Base-by-base conservation (phyloP, 352 stramenopile genomes). In the Elongisporangium anandrum region DNA sequence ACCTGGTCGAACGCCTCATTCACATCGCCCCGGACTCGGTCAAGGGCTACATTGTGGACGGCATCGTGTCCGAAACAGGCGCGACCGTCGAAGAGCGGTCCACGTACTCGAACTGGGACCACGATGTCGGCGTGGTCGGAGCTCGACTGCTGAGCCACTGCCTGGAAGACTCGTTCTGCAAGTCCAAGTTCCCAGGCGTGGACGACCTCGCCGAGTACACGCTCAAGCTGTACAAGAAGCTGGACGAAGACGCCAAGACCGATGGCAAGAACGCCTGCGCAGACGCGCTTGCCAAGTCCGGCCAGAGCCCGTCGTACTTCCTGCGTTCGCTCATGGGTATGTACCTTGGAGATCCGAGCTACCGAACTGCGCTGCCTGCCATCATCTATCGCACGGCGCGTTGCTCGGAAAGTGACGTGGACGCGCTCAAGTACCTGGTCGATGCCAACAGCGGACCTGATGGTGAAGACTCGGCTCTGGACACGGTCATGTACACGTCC, bases 31-130 rank as follows among this genome's bases (percentile, higher is more conserved):
- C 78, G 4, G n/a, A 62, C 4, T 68, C 64, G 29, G 64, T 88
- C 24, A 75, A 69, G 21, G 79, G 73, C 1, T 89, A 85, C 48
- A 64, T 73, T 1, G 63, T 91, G 20, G 81, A 91, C 59, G 81
- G 81, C 21, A 85, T 88, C 65, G 72, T 91, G 3, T 88, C 81
- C 6, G 79, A 91, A 57, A 64, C 63, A 22, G 77, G 77, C 16
- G 61, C 63, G 17, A 77, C 77, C 2, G 69, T 79, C 19, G 77
- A 87, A 49, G 71, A 74, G 21, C 63, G 81, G 1, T 85, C 79
- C 21, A 92, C 81, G 49, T 91, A 90, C 57, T 90, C 84, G 15
- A 90, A 91, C 55, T 93, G 81, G 81, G 81, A 93, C 61, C 65
- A 84, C 48, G 84, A 93, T 54, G 77, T 93, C 8, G 76, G 75